Evolutionary conservation across 2,329 filamentous ascomycete genomes (phyloP).

Genomic region (Sporothrix pseudoabietina): DNA sequence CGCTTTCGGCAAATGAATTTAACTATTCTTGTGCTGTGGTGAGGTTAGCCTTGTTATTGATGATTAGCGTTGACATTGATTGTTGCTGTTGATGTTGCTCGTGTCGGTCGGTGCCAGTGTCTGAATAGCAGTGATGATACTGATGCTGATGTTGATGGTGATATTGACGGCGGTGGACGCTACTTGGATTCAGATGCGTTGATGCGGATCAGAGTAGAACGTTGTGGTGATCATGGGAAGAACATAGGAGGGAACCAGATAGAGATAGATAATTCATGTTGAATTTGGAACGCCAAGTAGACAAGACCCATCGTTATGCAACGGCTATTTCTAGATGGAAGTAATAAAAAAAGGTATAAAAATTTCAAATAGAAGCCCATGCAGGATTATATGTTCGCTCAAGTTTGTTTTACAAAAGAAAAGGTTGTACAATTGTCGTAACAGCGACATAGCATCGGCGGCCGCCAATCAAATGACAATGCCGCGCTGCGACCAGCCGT

Average conservation of each 20-base stretch:
- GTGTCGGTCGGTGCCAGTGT: not conserved
- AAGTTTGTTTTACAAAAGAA: not conserved
- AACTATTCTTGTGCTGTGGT: not conserved
- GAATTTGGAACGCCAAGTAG: not conserved
- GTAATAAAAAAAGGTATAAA: not conserved
- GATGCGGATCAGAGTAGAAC: not conserved
- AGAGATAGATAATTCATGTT: not conserved
- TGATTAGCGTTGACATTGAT: not conserved
- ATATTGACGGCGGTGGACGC: not conserved
- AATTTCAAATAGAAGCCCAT: not conserved
- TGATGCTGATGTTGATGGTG: not conserved
- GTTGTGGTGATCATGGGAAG: not conserved
- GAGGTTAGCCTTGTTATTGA: not conserved
- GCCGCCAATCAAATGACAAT: conserved; percentile 58
- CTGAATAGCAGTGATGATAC: not conserved
- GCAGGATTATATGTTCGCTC: not conserved
- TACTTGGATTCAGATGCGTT: not conserved
- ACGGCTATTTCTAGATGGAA: not conserved
- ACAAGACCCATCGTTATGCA: not conserved
- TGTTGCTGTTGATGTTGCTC: not conserved
- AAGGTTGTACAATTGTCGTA: not conserved
- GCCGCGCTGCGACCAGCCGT: conserved; percentile 74
- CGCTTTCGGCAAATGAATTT: not conserved
- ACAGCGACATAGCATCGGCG: too few relatives aligned
- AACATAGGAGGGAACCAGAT: not conserved